Evolutionary conservation across 108 stramenopile species (phyloP), one percentile per base, ranked within the genome.

Genomic region (Nitzschia sp.): DNA sequence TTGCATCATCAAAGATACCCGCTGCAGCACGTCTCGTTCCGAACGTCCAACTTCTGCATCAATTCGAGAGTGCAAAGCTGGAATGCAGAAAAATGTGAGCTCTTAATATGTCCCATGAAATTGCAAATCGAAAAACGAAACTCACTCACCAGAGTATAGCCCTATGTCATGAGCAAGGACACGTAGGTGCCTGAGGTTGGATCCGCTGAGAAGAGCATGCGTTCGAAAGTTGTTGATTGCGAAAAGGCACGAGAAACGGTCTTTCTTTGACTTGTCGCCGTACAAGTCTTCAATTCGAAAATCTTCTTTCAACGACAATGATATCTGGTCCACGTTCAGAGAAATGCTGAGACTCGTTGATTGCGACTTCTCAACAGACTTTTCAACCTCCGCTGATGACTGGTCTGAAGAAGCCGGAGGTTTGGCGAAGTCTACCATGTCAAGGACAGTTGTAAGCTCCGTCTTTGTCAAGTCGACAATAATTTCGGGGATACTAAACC

Each of bases 381-480:
- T 58, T 3, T 13, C 53, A 26, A 19, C 28, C 25, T 16, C n/a
- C 27, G 46, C 58, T 32, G 28, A 32, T 4, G 17, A 13, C 32
- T 58, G 1, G 38, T 27, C 28, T 15, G 41, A 31, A 31, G 47
- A 27, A n/a, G 26, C 23, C 5, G 6, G 9, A 17, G 15, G 22
- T 25, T 45, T 50, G 32, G 46, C 46, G 30, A 53, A 25, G n/a
- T 66, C 38, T 1, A 76, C 5, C 52, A 79, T 72, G 30, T 38
- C 25, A 25, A 75, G 15, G 28, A 76, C 33, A 44, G 62, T 61
- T 44, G 66, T 58, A n/a, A 73, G 57, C 48, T 93, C 87, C 0
- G 53, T 54, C n/a, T 32, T 59, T 19, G 92, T 78, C 19, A 84
- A 59, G 63, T 93, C 92, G 9, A 73, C 47, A 31, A 77, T 60